These are phyloP conservation scores for Rubroboletus pulcherrimus DNA, from an alignment of 768 basidiomycete species.

Conservation along the genomic window DNA sequence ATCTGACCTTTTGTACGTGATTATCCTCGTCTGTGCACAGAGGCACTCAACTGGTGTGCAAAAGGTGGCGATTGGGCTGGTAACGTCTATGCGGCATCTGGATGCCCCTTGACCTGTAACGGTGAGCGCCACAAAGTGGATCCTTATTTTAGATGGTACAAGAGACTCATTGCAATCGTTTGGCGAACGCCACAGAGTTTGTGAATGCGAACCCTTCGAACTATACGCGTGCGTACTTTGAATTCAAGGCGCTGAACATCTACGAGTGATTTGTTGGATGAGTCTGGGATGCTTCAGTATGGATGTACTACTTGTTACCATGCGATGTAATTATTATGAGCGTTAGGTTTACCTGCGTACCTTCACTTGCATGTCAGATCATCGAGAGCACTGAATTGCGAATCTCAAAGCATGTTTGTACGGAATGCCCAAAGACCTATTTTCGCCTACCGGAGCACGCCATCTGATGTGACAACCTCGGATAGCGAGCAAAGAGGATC, in stretches of 20 bases:
- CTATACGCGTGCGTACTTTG: slow-evolving; percentile 4
- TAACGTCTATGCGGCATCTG: slow-evolving; percentile 15
- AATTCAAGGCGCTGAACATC: slow-evolving; percentile 4
- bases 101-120: slow-evolving; percentile 24
- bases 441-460: neutral
- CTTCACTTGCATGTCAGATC: neutral
- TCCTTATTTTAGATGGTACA: neutral
- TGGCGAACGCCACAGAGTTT: neutral
- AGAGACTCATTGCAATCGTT: neutral
- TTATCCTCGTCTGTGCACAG: slow-evolving; percentile 2
- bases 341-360: neutral
- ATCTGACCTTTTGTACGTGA: slow-evolving; percentile 13
- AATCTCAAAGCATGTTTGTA: neutral
- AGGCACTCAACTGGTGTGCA: neutral
- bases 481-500: too few relatives aligned
- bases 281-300: neutral
- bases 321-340: neutral
- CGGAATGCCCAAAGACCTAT: neutral
- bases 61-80: slow-evolving; percentile 26
- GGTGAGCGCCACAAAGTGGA: slow-evolving; percentile 14
- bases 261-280: neutral
- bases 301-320: too few relatives aligned
- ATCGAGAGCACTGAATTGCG: neutral
- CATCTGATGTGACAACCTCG: neutral
- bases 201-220: neutral